These are phyloP conservation scores for Rhizopogon sp. DNA, from an alignment of 768 basidiomycete species.

Conservation along the genomic window DNA sequence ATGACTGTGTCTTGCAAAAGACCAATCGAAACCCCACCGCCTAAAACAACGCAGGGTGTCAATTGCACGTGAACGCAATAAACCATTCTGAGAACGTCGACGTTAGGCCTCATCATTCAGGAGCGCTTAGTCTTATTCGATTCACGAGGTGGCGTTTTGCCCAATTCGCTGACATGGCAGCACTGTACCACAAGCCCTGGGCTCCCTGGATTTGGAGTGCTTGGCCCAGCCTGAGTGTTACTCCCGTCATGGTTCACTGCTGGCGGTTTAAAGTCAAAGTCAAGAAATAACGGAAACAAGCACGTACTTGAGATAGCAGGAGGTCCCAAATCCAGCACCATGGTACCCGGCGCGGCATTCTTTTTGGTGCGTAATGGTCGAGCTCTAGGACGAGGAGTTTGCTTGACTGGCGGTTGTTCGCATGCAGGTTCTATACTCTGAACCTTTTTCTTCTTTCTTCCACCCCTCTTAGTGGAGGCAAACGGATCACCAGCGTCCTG, in stretches of 20 bases:
- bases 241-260: neutral
- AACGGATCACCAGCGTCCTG: neutral
- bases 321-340: neutral
- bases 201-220: neutral
- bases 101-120: neutral
- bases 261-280: neutral
- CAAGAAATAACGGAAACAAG: no score
- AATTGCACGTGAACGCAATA: neutral
- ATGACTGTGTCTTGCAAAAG: no score
- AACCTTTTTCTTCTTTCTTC: neutral
- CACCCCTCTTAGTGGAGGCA: neutral
- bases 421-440: neutral
- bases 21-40: no score
- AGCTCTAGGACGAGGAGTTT: neutral
- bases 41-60: no score
- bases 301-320: neutral
- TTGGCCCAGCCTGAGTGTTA: neutral
- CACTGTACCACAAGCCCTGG: neutral
- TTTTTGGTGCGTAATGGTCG: neutral
- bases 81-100: neutral
- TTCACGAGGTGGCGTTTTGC: neutral
- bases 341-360: neutral
- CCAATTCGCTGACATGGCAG: neutral
- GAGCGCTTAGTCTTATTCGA: neutral
- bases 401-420: neutral